Conservation (phyloP, 192 early-diverging fungal species). For the Cladochytrium replicatum region DNA sequence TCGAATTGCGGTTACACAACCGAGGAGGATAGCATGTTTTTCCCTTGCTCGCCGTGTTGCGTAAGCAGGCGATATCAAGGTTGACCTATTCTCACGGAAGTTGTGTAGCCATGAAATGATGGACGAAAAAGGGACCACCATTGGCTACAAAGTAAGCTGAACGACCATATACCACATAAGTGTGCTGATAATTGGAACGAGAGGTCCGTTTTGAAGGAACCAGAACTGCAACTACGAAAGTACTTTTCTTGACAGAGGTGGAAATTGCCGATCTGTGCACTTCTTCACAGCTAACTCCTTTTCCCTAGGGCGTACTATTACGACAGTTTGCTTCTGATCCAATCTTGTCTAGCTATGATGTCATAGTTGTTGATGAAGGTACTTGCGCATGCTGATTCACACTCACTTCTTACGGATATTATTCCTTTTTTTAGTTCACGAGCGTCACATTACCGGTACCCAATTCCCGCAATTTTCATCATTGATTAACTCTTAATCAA, state of each 20-base stretch:
- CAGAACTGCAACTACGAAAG: constrained; percentile 44
- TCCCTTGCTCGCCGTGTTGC: constrained; percentile 46
- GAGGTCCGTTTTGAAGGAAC: constrained; percentile 46
- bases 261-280: neutral
- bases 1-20: constrained; percentile 78
- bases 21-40: constrained; percentile 67
- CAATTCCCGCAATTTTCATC: constrained; percentile 1
- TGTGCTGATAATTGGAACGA: constrained; percentile 20
- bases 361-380: constrained; percentile 73
- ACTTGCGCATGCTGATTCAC: too few species aligned
- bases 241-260: constrained; percentile 64
- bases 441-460: constrained; percentile 26
- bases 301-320: constrained; percentile 46
- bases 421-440: constrained; percentile 19
- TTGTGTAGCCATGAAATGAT: constrained; percentile 42
- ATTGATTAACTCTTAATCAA: too few species aligned
- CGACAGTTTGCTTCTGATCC: constrained; percentile 58
- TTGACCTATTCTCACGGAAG: neutral
- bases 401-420: too few species aligned
- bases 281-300: neutral
- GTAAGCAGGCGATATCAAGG: constrained; percentile 6
- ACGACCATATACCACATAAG: constrained; percentile 40
- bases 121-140: constrained; percentile 52
- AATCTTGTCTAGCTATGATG: constrained; percentile 48
- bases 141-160: constrained; percentile 49